Evolutionary conservation across 805 yeast species (phyloP).

Genomic region (Yarrowia sp.): DNA sequence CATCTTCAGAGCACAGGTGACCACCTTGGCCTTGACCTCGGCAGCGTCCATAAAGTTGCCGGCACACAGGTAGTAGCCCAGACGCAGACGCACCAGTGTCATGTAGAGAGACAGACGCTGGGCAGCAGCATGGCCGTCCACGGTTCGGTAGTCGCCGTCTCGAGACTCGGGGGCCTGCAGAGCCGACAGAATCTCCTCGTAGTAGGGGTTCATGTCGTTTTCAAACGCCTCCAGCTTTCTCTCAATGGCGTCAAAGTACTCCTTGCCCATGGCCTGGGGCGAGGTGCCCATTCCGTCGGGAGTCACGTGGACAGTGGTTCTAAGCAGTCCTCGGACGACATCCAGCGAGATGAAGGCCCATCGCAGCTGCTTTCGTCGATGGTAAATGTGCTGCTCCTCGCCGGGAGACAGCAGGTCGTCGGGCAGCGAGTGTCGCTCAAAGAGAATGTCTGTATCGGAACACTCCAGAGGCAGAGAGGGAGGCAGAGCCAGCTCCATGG

Average conservation of each 20-base stretch:
- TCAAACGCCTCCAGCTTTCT: constrained; percentile 31
- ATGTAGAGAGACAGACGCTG: constrained; percentile 34
- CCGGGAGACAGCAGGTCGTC: constrained; percentile 39
- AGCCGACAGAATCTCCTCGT: constrained; percentile 28
- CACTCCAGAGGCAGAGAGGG: constrained; percentile 31
- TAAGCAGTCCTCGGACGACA: constrained; percentile 32
- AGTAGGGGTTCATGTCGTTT: constrained; percentile 37
- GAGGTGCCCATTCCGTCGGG: constrained; percentile 30
- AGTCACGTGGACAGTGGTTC: constrained; percentile 35
- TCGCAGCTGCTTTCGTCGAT: constrained; percentile 37
- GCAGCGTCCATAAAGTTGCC: constrained; percentile 35
- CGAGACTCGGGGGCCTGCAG: constrained; percentile 34
- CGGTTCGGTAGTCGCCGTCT: constrained; percentile 26
- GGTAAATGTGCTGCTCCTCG: constrained; percentile 39
- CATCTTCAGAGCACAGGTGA: constrained; percentile 33
- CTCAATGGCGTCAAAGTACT: constrained; percentile 35
- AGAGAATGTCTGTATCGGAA: constrained; percentile 30
- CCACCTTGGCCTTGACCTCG: constrained; percentile 35
- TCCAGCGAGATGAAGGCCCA: constrained; percentile 37
- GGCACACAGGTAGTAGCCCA: constrained; percentile 37
- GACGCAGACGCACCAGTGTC: constrained; percentile 29
- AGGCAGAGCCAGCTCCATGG: constrained; percentile 38
- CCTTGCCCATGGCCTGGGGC: constrained; percentile 25
- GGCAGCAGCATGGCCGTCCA: constrained; percentile 38
- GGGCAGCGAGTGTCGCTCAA: constrained; percentile 33